Conservation (phyloP, 331 rosid genomes). For the Prunus yedoensis region DNA sequence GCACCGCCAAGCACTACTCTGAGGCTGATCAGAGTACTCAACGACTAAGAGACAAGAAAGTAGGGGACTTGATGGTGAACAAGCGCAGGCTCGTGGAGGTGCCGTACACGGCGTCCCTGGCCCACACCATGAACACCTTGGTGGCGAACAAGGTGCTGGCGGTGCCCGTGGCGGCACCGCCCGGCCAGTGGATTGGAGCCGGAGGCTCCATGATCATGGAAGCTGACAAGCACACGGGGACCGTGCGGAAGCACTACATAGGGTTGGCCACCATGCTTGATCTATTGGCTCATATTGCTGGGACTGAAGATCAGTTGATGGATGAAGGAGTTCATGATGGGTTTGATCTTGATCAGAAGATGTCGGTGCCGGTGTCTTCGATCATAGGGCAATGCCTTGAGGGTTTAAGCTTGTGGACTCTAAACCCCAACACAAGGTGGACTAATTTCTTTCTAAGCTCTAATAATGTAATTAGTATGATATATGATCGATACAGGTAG, state of each 20-base stretch:
- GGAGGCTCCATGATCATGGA: conserved; percentile 90
- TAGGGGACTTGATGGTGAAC: conserved; percentile 56
- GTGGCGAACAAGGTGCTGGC: conserved; percentile 76
- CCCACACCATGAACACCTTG: conserved; percentile 66
- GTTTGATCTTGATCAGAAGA: conserved; percentile 52
- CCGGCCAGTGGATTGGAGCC: conserved; percentile 94
- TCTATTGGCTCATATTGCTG: conserved; percentile 79
- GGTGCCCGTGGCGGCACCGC: conserved; percentile 87
- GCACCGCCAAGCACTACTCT: conserved; percentile 17
- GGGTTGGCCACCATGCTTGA: conserved; percentile 95
- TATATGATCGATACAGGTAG: too few relatives aligned
- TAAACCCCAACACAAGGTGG: conserved; percentile 77
- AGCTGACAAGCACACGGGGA: conserved; percentile 67
- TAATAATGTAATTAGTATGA: too few relatives aligned
- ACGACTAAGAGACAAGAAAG: conserved; percentile 45
- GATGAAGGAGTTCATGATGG: conserved; percentile 23
- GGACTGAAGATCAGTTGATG: conserved; percentile 41
- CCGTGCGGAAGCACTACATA: conserved; percentile 65
- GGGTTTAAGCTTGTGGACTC: conserved; percentile 88
- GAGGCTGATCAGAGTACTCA: conserved; percentile 16
- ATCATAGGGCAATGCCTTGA: conserved; percentile 72
- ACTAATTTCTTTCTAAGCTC: not conserved
- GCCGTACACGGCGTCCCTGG: conserved; percentile 77
- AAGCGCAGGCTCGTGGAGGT: conserved; percentile 78
- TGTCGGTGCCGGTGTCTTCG: conserved; percentile 60